These are phyloP conservation scores for Leishmania aethiopica DNA, from an alignment of 208 protist species.

Conservation along the genomic window DNA sequence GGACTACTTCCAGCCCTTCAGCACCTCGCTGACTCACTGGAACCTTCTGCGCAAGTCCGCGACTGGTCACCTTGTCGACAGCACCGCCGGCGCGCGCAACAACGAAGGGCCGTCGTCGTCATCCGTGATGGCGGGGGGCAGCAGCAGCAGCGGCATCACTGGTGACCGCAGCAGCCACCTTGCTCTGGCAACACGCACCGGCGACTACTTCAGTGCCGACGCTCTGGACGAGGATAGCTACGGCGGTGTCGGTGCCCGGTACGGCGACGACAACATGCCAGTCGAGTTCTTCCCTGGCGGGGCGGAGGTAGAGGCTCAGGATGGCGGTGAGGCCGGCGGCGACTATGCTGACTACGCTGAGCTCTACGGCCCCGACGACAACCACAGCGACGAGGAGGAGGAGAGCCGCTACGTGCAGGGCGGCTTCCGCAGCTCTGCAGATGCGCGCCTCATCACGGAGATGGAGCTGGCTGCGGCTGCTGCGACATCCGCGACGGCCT, in stretches of 20 bases:
- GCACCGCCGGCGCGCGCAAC: conserved; percentile 17
- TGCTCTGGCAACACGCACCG: conserved; percentile 4
- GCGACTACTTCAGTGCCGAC: background rate
- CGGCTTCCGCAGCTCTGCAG: conserved; percentile 26
- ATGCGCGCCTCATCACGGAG: conserved; percentile 47
- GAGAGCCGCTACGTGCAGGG: conserved; percentile 36
- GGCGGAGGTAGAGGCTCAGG: conserved; percentile 55
- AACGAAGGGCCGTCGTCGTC: conserved; percentile 21
- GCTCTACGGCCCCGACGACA: conserved; percentile 39
- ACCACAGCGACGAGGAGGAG: conserved; percentile 36
- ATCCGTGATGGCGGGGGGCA: background rate
- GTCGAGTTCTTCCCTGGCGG: conserved; percentile 82
- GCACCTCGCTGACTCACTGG: conserved; percentile 67
- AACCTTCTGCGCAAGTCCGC: conserved; percentile 87
- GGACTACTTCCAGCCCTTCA: conserved; percentile 84
- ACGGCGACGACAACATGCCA: conserved; percentile 56
- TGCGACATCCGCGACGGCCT: conserved; percentile 9
- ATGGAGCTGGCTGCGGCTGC: conserved; percentile 38
- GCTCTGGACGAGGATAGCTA: conserved; percentile 6
- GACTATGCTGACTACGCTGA: conserved; percentile 43
- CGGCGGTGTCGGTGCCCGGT: background rate
- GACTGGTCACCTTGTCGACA: conserved; percentile 37
- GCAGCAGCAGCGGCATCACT: conserved; percentile 8
- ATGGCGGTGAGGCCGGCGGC: conserved; percentile 55
- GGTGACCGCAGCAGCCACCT: conserved; percentile 3